Evolutionary conservation across 2,329 filamentous ascomycete genomes (phyloP).

Genomic region (Ophiostoma populinum): DNA sequence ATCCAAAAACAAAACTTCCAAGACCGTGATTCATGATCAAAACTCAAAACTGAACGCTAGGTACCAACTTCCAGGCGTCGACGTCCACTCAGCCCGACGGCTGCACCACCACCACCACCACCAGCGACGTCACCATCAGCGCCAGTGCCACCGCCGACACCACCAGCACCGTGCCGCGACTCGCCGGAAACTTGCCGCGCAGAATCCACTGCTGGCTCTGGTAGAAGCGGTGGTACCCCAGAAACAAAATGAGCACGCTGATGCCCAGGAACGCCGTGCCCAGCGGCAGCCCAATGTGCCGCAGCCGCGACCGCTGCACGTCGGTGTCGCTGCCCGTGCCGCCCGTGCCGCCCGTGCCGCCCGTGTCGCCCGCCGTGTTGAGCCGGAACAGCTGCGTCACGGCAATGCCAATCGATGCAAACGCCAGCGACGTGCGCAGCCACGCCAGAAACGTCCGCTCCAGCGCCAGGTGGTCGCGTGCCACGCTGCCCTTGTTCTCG

Average conservation of each 20-base stretch:
- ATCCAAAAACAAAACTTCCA: no score
- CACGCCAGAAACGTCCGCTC: constrained; percentile 76
- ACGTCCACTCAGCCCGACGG: no score
- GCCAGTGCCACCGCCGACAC: constrained; percentile 48
- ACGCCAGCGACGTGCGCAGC: constrained; percentile 66
- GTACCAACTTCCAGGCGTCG: no score
- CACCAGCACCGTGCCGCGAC: constrained; percentile 55
- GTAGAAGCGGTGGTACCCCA: constrained; percentile 67
- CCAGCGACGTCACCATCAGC: constrained; percentile 41
- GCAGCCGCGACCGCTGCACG: constrained; percentile 25
- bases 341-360: no score
- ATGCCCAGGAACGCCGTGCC: constrained; percentile 63
- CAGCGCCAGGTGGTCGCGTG: constrained; percentile 63
- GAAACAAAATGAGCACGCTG: constrained; percentile 54
- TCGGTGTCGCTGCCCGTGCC: constrained; percentile 14
- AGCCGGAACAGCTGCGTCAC: constrained; percentile 74
- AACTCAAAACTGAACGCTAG: no score
- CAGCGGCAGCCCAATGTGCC: constrained; percentile 53
- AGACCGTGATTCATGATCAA: no score
- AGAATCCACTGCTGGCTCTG: constrained; percentile 67
- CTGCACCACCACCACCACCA: constrained; percentile 41
- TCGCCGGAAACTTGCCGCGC: constrained; percentile 62
- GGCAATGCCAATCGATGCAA: constrained; percentile 68
- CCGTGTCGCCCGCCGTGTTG: constrained; percentile 55
- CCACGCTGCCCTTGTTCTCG: constrained; percentile 74